phyloP scores from a whole-genome alignment of 1,284 basidiomycete genomes.

The Trichosporon sp. region DNA sequence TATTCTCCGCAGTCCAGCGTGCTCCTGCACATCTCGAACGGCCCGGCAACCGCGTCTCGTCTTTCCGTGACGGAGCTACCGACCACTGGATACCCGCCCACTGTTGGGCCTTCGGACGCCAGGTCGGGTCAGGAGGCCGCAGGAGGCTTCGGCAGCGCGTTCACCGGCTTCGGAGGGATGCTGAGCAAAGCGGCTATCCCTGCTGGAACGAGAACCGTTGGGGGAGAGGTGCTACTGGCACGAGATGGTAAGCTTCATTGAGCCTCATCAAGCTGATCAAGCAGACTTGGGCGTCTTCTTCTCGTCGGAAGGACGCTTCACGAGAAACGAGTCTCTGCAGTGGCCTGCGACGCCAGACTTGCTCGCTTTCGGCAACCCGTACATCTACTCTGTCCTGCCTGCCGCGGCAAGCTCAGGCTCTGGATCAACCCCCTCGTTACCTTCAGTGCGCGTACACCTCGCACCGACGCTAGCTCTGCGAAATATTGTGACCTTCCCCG shows the following conservation, averaged over 20 bases:
- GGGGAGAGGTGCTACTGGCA: slow-evolving; percentile 71
- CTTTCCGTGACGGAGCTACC: slow-evolving; percentile 67
- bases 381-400: slow-evolving; percentile 77
- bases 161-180: slow-evolving; percentile 79
- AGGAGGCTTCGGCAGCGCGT: slow-evolving; percentile 54
- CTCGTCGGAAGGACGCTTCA: slow-evolving; percentile 68
- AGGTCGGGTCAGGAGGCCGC: slow-evolving; percentile 21
- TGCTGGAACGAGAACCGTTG: slow-evolving; percentile 63
- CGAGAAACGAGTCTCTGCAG: slow-evolving; percentile 65
- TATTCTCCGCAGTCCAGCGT: slow-evolving; percentile 72
- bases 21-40: slow-evolving; percentile 65
- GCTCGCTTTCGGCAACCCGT: slow-evolving; percentile 78
- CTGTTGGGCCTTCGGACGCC: neutral
- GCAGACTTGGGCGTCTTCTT: slow-evolving; percentile 74
- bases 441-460: slow-evolving; percentile 76
- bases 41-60: slow-evolving; percentile 68
- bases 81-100: slow-evolving; percentile 46
- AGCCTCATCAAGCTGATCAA: neutral
- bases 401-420: slow-evolving; percentile 30
- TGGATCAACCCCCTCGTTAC: slow-evolving; percentile 55
- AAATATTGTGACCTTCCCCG: slow-evolving; percentile 69
- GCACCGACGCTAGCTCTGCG: slow-evolving; percentile 69
- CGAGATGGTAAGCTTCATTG: slow-evolving; percentile 70
- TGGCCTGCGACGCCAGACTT: slow-evolving; percentile 84
- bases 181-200: slow-evolving; percentile 71